phyloP scores from a whole-genome alignment of 2,329 filamentous ascomycete species.

The Fusarium sp. region DNA sequence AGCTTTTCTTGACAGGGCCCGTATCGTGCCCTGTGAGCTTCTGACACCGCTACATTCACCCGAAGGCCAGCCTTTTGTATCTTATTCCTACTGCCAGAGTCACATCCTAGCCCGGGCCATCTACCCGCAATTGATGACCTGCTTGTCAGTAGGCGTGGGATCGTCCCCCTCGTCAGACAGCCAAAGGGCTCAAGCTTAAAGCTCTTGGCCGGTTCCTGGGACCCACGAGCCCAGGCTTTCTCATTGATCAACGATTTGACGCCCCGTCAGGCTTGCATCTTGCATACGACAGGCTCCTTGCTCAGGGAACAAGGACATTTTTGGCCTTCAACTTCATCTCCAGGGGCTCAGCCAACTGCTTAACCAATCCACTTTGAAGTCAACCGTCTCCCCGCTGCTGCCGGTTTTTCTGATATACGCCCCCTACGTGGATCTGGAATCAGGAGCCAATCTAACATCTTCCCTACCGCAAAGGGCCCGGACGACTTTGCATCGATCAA shows the following conservation, averaged over 20 bases:
- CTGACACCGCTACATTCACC: constrained; percentile 20
- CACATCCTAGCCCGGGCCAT: constrained; percentile 38
- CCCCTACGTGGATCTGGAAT: constrained; percentile 39
- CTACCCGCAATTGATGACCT: constrained; percentile 41
- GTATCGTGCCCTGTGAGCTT: constrained; percentile 22
- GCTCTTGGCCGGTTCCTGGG: constrained; percentile 42
- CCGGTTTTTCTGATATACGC: constrained; percentile 34
- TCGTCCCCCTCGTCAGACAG: constrained; percentile 29
- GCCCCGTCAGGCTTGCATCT: constrained; percentile 44
- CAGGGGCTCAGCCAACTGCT: constrained; percentile 41
- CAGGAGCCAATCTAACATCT: constrained; percentile 34
- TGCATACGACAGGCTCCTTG: constrained; percentile 42
- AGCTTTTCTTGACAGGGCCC: constrained; percentile 16
- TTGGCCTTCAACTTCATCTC: constrained; percentile 32
- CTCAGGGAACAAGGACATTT: constrained; percentile 41
- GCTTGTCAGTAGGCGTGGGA: constrained; percentile 39
- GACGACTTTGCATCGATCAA: constrained; percentile 41
- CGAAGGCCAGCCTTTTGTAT: constrained; percentile 10
- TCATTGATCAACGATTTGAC: constrained; percentile 46
- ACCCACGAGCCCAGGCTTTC: constrained; percentile 43
- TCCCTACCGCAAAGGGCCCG: constrained; percentile 36
- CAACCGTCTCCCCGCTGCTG: constrained; percentile 29
- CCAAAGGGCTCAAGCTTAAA: constrained; percentile 39
- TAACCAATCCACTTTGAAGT: constrained; percentile 29
- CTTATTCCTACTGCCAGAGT: constrained; percentile 32